Conservation (phyloP, 106 monocot genomes). For the Dioscorea zingiberensis region DNA sequence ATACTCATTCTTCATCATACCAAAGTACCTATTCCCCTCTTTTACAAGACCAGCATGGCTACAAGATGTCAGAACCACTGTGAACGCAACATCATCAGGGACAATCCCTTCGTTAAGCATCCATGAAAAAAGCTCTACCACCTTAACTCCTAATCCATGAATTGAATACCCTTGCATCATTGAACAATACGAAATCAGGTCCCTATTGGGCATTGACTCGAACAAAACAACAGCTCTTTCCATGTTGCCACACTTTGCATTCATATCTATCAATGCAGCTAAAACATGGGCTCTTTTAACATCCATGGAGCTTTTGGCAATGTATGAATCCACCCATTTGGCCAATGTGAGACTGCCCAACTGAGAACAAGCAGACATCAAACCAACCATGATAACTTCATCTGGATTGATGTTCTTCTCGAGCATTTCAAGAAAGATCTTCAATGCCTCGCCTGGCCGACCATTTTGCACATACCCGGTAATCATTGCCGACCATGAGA, state of each 20-base stretch:
- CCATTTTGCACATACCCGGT: conserved; percentile 72
- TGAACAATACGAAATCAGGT: conserved; percentile 58
- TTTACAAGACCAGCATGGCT: conserved; percentile 64
- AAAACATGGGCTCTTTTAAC: conserved; percentile 27
- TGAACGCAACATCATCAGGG: conserved; percentile 58
- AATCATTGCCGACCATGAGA: conserved; percentile 73
- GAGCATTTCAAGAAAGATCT: conserved; percentile 52
- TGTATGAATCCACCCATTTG: conserved; percentile 47
- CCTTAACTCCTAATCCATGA: conserved; percentile 50
- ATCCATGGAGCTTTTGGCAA: conserved; percentile 18
- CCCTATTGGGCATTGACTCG: conserved; percentile 35
- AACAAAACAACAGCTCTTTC: conserved; percentile 56
- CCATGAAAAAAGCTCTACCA: conserved; percentile 43
- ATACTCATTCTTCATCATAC: conserved; percentile 45
- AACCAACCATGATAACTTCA: conserved; percentile 47
- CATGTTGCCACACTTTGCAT: conserved; percentile 84
- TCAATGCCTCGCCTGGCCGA: conserved; percentile 41
- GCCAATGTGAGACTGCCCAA: conserved; percentile 47
- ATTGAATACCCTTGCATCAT: conserved; percentile 81
- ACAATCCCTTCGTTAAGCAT: conserved; percentile 49
- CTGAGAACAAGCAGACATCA: conserved; percentile 72
- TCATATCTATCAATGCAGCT: conserved; percentile 61
- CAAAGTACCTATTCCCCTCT: conserved; percentile 52
- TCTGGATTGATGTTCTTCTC: conserved; percentile 38
- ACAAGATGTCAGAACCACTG: conserved; percentile 64